Base-by-base conservation (phyloP, 2,329 filamentous ascomycete species). In the Eurotiales sp. region DNA sequence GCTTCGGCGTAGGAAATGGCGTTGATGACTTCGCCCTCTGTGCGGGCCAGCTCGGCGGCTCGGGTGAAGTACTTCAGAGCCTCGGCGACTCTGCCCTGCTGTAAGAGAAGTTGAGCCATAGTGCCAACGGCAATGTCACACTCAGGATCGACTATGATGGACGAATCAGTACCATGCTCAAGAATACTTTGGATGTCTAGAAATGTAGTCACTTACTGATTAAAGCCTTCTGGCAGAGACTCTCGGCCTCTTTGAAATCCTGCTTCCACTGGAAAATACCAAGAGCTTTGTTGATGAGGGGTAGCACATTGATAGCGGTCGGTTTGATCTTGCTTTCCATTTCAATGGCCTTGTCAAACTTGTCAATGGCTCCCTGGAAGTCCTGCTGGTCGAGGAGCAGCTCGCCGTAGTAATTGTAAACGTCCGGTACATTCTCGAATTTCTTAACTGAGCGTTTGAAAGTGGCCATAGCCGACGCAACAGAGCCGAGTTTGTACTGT, bases 381-480 rank as follows among this genome's bases (percentile, higher is more conserved):
- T 96, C 96, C 72, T 90, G 86, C 77, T 97, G 93, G 77, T 99
- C 93, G 49, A 99, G 84, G 52, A 99, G 81, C 51, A 99, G 81
- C 77, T 99, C 93, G 64, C 93, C 93, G 65, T 96, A 97, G 82
- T 99, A 99, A 81, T 99, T 99, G 81, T 97, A 99, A 36, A 97
- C 93, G 67, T 99, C 93, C 5, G 92, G 91, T 10, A 95, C 89
- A 68, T 92, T 88, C 65, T 90, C 88, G 67, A 99, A 99, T 76
- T 96, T 96, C 85, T 97, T 99, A 72, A 96, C 91, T 72, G 90
- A 96, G 57, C 91, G 83, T 62, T 92, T 84, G 85, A 99, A 97
- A 5, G 93, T 99, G 30, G 93, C 92, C 90, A 97, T 97, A 42
- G 91, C 96, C 8, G 91, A 96, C 7, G 93, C 93, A 53, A 99